Evolutionary conservation across 2,329 filamentous ascomycete species (phyloP).

Genomic region (Colletotrichum melonis): DNA sequence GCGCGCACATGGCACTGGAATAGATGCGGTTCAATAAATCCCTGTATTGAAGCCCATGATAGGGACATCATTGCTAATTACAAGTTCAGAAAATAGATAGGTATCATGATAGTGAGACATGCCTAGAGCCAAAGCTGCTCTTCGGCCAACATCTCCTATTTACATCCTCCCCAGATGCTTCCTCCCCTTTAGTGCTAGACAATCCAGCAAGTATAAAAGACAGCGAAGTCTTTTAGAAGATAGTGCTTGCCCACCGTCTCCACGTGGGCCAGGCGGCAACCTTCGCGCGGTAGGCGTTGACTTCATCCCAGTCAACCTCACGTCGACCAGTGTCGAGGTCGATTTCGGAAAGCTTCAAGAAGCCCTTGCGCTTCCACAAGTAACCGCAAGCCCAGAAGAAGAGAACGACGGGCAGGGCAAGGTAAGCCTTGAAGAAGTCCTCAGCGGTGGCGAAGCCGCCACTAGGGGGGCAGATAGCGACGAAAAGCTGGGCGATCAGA

Average conservation of each 20-base stretch:
- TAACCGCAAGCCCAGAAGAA: constrained; percentile 67
- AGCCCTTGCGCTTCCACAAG: constrained; percentile 73
- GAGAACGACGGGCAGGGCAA: constrained; percentile 64
- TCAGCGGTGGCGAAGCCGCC: constrained; percentile 51
- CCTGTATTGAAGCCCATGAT: background rate
- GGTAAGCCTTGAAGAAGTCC: constrained; percentile 65
- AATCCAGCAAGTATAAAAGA: background rate
- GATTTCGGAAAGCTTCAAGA: constrained; percentile 69
- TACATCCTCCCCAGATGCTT: background rate
- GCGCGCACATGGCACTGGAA: background rate
- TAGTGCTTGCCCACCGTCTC: constrained; percentile 52
- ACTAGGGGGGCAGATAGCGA: constrained; percentile 54
- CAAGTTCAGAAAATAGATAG: constrained; percentile 18
- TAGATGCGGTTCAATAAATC: background rate
- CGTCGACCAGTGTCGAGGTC: constrained; percentile 75
- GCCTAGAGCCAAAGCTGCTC: background rate
- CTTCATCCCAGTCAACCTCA: constrained; percentile 73
- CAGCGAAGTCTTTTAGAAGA: constrained; percentile 46
- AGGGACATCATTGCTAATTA: background rate
- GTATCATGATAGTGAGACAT: constrained; percentile 25
- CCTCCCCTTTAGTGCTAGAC: background rate
- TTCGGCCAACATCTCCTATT: background rate
- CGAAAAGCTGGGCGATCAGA: constrained; percentile 63
- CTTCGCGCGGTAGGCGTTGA: constrained; percentile 64
- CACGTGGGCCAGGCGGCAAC: constrained; percentile 64